Percentiles rank a stretch among this genome's conserved stretches.
Conservation (phyloP, 129 eudicot species). For the Scalesia atractyloides region DNA sequence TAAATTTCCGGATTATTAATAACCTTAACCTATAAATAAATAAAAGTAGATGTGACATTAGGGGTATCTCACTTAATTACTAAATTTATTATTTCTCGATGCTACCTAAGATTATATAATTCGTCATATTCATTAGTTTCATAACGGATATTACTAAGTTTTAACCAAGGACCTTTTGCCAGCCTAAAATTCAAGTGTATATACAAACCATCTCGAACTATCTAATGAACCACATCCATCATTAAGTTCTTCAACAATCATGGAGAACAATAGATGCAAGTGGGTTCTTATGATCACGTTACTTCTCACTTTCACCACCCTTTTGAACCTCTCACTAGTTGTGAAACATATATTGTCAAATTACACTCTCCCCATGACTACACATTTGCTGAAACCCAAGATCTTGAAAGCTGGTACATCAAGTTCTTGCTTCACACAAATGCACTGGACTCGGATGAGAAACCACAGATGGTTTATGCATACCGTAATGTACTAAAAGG, state of each 20-base stretch:
- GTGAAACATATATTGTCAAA: constrained; percentile 46
- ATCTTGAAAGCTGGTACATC: constrained; percentile 39
- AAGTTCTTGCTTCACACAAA: constrained; percentile 41
- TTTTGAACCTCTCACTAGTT: constrained; percentile 10
- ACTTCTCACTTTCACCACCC: constrained; percentile 17
- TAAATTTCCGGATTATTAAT: no score
- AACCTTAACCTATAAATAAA: neutral
- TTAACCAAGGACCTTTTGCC: constrained; percentile 1
- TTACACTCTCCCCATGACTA: constrained; percentile 30
- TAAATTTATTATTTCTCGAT: constrained; percentile 13
- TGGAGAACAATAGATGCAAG: constrained; percentile 18
- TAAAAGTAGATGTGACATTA: constrained; percentile 1
- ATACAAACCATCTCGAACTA: neutral
- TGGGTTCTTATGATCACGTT: constrained; percentile 14
- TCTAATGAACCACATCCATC: constrained; percentile 16
- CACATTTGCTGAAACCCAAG: constrained; percentile 8
- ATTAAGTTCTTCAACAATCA: constrained; percentile 22
- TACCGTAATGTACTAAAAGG: constrained; percentile 42
- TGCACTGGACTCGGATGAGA: constrained; percentile 7
- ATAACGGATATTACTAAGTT: constrained; percentile 25
- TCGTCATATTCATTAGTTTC: neutral
- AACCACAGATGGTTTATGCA: constrained; percentile 24
- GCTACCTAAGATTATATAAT: constrained; percentile 23
- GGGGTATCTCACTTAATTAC: neutral
- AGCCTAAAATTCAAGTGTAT: constrained; percentile 14